phyloP scores from a whole-genome alignment of 805 yeast genomes.

The Isabelozyma rhagii region DNA sequence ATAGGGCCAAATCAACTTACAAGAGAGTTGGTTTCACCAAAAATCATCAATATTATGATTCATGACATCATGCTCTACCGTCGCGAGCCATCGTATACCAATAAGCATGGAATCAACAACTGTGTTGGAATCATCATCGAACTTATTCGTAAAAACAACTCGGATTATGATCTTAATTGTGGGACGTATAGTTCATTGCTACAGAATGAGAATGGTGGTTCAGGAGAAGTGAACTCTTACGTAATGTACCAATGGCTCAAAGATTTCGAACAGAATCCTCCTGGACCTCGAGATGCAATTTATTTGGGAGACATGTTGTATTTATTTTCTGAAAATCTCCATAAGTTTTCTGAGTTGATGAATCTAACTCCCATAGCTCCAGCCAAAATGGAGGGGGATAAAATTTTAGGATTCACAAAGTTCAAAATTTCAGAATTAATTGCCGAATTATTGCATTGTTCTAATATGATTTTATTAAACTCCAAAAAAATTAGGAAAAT shows the following conservation, averaged over 20 bases:
- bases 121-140: constrained; percentile 96
- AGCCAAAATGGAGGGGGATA: constrained; percentile 4
- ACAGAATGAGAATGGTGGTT: constrained; percentile 22
- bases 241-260: constrained; percentile 44
- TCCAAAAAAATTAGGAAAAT: constrained; percentile 69
- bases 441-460: constrained; percentile 93
- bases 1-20: constrained; percentile 96
- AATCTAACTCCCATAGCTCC: constrained; percentile 28
- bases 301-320: constrained; percentile 83
- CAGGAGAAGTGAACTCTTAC: constrained; percentile 38
- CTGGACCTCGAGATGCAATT: constrained; percentile 88
- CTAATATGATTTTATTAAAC: constrained; percentile 92
- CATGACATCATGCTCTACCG: constrained; percentile 61
- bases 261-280: constrained; percentile 79
- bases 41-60: constrained; percentile 64
- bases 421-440: constrained; percentile 88
- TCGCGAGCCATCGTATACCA: constrained; percentile 22
- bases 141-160: constrained; percentile 89
- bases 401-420: constrained; percentile 83
- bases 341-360: constrained; percentile 64
- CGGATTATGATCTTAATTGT: constrained; percentile 90
- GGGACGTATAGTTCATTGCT: constrained; percentile 70
- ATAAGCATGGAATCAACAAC: constrained; percentile 86
- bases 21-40: constrained; percentile 79
- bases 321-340: constrained; percentile 72